phyloP scores from a whole-genome alignment of 1,139 yeast genomes.

The Wickerhamiella infanticola region DNA sequence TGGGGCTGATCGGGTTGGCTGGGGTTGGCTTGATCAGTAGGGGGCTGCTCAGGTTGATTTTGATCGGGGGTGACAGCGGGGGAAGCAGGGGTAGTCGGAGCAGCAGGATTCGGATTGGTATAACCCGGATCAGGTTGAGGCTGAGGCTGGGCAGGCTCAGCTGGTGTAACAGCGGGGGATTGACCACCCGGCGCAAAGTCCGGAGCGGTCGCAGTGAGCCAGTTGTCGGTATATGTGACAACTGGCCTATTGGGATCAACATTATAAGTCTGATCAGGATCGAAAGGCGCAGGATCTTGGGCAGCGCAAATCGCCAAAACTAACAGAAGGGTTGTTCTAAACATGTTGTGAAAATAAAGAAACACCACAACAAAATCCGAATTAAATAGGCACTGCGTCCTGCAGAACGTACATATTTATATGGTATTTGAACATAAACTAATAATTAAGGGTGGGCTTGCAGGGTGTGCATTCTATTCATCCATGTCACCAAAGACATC shows the following conservation, averaged over 20 bases:
- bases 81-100: neutral
- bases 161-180: neutral
- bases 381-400: too few species aligned
- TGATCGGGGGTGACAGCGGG: neutral
- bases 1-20: neutral
- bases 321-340: neutral
- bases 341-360: neutral
- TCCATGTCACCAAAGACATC: conserved; percentile 15
- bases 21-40: neutral
- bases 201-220: neutral
- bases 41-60: neutral
- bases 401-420: too few species aligned
- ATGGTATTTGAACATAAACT: neutral
- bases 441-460: neutral
- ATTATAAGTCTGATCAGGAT: neutral
- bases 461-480: conserved; percentile 2
- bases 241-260: neutral
- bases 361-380: neutral
- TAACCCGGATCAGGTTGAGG: neutral
- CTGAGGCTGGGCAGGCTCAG: neutral
- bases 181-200: neutral
- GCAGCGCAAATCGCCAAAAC: neutral
- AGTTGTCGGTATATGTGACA: neutral
- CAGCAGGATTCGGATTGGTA: neutral
- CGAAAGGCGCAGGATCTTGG: neutral